These are phyloP conservation scores for Penicillium bovifimosum DNA, from an alignment of 495 filamentous ascomycete genomes.

Conservation along the genomic window DNA sequence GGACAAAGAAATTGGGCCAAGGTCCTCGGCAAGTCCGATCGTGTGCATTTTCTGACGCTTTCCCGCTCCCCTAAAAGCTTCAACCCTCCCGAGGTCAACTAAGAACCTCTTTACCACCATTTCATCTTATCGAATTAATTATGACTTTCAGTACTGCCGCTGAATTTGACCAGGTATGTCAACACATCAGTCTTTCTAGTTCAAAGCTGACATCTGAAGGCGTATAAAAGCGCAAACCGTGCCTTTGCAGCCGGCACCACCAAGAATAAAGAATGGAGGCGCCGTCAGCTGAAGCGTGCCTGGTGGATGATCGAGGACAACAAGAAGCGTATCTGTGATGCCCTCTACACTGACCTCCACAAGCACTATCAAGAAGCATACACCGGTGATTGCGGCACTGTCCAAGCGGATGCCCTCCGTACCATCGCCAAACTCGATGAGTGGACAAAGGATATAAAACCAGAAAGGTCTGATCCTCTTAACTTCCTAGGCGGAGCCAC, in stretches of 20 bases:
- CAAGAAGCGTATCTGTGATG: slow-evolving; percentile 54
- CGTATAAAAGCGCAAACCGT: slow-evolving; percentile 21
- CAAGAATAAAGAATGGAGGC: slow-evolving; percentile 36
- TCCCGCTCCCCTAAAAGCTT: background rate
- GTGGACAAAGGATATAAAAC: slow-evolving; percentile 68
- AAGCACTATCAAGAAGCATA: slow-evolving; percentile 62
- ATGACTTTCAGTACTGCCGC: slow-evolving; percentile 16
- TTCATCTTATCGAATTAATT: background rate
- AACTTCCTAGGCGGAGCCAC: slow-evolving; percentile 58
- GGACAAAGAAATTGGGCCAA: background rate
- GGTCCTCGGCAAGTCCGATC: background rate
- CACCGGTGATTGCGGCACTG: slow-evolving; percentile 58
- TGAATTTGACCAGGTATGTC: slow-evolving; percentile 18
- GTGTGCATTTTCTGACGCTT: background rate
- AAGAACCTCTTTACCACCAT: background rate
- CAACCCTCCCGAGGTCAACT: background rate
- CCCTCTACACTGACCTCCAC: slow-evolving; percentile 65
- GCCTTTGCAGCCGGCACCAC: slow-evolving; percentile 32
- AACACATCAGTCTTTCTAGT: background rate
- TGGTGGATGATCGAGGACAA: slow-evolving; percentile 61
- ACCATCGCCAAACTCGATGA: slow-evolving; percentile 63
- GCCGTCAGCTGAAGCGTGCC: slow-evolving; percentile 46
- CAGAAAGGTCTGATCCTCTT: slow-evolving; percentile 53
- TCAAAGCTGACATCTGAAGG: slow-evolving; percentile 3
- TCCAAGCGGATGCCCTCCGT: slow-evolving; percentile 65